Evolutionary conservation across 768 basidiomycete species (phyloP), one percentile per base, ranked within the genome.

Genomic region (Podaxis rugospora): DNA sequence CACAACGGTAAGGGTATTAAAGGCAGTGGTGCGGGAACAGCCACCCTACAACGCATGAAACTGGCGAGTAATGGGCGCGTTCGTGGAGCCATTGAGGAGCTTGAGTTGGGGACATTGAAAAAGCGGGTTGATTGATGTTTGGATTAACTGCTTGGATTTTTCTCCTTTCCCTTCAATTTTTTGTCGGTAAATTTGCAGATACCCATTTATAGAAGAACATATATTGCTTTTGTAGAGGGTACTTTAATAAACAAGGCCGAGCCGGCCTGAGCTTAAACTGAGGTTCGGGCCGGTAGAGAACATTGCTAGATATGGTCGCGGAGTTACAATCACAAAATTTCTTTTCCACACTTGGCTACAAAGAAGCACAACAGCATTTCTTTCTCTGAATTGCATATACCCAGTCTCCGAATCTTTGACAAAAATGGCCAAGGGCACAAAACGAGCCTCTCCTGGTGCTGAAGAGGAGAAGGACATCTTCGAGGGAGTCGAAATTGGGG

Each of bases 381-480:
- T 51, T 51, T 64, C 56, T 64, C 55, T 36, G 64, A 53, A 63
- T 61, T 63, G 32, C 32, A 32, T 61, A 63, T 59, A 57, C 62
- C 52, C 64, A 23, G 23, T 23, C 55, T 57, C 58, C 65, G 66
- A 57, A 54, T 58, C 63, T 55, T 54, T 59, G n/a, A 60, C 51
- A 51, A 32, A 59, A 63, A 80, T 79, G 78, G 68, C 69, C 59
- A 81, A 79, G 66, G 80, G 82, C 49, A 85, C 81, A 67, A 91
- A 93, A 79, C 88, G 92, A 74, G 85, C 82, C 46, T 88, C 89
- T 61, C 88, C 90, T n/a, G 91, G 90, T 10, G 83, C 87, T 47
- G 88, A 90, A 51, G 82, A 78, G n/a, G 85, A 85, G 71, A 92
- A 91, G 72, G 81, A 80, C 69, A 84, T 86, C 64, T 78, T 91